Evolutionary conservation across 345 rosid species (phyloP).

Genomic region (Lumnitzera racemosa): DNA sequence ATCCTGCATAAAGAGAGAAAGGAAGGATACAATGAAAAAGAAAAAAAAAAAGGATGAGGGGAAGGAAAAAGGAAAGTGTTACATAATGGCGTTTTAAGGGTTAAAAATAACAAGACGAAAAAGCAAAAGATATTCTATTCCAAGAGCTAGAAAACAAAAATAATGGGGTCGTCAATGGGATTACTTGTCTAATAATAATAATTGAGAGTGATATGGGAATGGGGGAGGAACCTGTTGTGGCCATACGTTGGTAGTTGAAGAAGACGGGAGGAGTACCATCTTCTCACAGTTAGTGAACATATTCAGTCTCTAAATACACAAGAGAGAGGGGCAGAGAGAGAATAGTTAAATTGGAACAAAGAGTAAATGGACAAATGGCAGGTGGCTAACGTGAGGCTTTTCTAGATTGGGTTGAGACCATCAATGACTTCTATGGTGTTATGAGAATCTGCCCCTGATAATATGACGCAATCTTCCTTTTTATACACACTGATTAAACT

Average conservation of each 20-base stretch:
- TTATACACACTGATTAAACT: no score
- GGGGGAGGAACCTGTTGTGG: slow-evolving; percentile 37
- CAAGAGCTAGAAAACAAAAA: slow-evolving; percentile 49
- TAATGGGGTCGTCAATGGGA: slow-evolving; percentile 37
- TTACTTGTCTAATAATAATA: slow-evolving; percentile 22
- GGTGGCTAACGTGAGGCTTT: slow-evolving; percentile 50
- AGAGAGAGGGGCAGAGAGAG: slow-evolving; percentile 1
- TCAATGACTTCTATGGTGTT: no score
- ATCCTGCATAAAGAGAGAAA: slow-evolving; percentile 20
- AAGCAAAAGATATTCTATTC: slow-evolving; percentile 33
- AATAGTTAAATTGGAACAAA: slow-evolving; percentile 44
- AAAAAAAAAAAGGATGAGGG: no score
- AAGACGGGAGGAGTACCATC: slow-evolving; percentile 35
- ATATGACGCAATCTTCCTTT: no score
- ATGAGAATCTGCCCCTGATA: no score
- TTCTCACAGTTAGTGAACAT: slow-evolving; percentile 55
- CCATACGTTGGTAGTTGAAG: slow-evolving; percentile 60
- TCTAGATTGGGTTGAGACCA: slow-evolving; percentile 22
- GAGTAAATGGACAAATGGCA: slow-evolving; percentile 61
- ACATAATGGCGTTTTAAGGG: slow-evolving; percentile 17
- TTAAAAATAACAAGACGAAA: slow-evolving; percentile 18
- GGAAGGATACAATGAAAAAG: slow-evolving; percentile 3
- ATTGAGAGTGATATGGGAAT: slow-evolving; percentile 17
- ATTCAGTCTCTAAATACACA: slow-evolving; percentile 19
- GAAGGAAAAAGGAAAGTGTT: no score